Base-by-base conservation (phyloP, 257 asterid genomes). In the Linderniella brevidens region DNA sequence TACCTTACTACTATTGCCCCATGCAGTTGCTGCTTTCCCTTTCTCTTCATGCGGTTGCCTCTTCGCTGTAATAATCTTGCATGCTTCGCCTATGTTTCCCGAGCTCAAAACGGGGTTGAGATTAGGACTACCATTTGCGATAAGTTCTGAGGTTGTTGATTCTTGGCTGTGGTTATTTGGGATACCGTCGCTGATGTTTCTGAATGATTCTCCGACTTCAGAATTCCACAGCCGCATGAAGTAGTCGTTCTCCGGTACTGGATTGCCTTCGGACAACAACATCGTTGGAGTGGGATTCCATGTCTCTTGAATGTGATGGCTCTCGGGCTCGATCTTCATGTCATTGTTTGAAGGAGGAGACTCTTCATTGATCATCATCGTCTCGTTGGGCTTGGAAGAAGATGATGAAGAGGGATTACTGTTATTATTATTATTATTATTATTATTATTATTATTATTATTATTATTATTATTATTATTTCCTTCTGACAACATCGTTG, bases 191-290 rank as follows among this genome's bases (percentile, higher is more conserved):
- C 62, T 65, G 7, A 37, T 19, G 47, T 58, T 55, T 19, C 85
- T 64, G 48, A 83, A 79, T 3, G 76, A 58, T 43, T 75, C 68
- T 40, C 93, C 93, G 35, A 70, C 74, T 42, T 62, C 45, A 41
- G 93, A 75, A 47, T 75, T 70, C 95, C 90, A 77, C 0, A 80
- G 59, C 41, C 61, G 48, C 2, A 77, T 57, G 59, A 74, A 84
- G 71, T 64, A 59, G 55, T 83, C 93, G 1, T 65, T 25, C 32
- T 25, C 6, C 32, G 32, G 32, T 6, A n/a, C n/a, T n/a, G 32
- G 32, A 25, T 25, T 25, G 6, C 6, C 32, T 25, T 25, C 32
- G 32, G 32, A 25, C 32, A 25, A 25, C 32, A 25, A 25, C 32
- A 25, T 25, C 32, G 32, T 25, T 25, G 32, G 32, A 25, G 32